Evolutionary conservation across 768 basidiomycete species (phyloP).

Genomic region (Boletus sp.): DNA sequence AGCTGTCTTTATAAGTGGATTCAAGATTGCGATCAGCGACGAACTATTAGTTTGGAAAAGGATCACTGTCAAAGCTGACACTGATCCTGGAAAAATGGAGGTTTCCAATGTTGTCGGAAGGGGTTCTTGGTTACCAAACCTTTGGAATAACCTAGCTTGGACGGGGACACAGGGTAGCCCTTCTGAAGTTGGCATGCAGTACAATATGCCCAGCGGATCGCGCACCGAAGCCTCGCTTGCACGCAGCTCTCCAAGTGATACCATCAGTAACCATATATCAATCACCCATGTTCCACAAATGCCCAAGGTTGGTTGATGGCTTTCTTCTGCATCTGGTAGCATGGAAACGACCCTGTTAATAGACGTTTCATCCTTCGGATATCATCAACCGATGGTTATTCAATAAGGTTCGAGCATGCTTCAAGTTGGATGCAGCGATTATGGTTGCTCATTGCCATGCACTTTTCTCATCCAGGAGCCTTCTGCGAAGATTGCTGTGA

Average conservation of each 20-base stretch:
- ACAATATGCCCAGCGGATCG: neutral
- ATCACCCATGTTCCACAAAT: neutral
- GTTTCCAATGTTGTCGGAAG: neutral
- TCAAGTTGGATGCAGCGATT: neutral
- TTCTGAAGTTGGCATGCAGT: neutral
- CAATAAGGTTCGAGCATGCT: neutral
- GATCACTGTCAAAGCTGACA: neutral
- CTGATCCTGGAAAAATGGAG: neutral
- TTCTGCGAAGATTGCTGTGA: neutral
- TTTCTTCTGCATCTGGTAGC: neutral
- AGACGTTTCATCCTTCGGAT: neutral
- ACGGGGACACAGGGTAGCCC: neutral
- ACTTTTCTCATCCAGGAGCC: neutral
- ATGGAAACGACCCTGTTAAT: neutral
- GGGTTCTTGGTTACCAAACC: neutral
- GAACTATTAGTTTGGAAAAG: neutral
- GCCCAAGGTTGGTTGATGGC: neutral
- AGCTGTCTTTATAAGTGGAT: neutral
- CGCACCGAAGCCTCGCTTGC: neutral
- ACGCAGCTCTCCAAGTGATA: neutral
- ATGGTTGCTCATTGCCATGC: neutral
- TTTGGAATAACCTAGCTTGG: neutral
- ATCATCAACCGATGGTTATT: neutral
- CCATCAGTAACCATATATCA: neutral
- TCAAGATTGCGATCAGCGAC: neutral